Base-by-base conservation (phyloP, 306 rosid species). In the Sindora glabra region DNA sequence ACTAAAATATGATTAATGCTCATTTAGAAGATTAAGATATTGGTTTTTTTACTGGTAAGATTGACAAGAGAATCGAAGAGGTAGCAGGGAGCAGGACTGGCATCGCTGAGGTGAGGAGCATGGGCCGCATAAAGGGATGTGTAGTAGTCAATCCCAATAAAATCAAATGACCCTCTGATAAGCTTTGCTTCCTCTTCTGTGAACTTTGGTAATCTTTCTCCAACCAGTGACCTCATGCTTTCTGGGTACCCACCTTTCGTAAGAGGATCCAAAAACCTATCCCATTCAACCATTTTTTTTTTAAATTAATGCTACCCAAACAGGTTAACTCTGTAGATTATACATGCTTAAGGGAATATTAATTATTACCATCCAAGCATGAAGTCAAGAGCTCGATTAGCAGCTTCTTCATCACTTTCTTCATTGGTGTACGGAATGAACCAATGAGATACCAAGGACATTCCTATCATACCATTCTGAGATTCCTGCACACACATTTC, bases 191-290 rank as follows among this genome's bases (percentile, higher is more conserved):
- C 68, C 25, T 75, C 64, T 59, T 57, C 1, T 0, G 84, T 73
- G 71, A 86, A 86, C 6, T 67, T 76, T 3, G 86, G 95, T 23
- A 89, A 64, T 64, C 81, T 37, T n/a, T 64, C 67, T 62, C 92
- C 86, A 1, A 83, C 74, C 4, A 75, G 62, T 12, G 77, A 50
- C 22, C 38, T 34, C 90, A 90, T 86, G 75, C 52, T 67, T 6
- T 13, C 26, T 21, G 95, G 97, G 74, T 90, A 90, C 3, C 82
- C 74, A 14, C 94, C 95, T 38, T 25, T 73, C 2, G 78, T 73
- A 39, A 90, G 9, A 5, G 95, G 94, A 5, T 71, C 59, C 85
- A 90, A 74, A 19, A 61, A 90, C 90, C 86, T 86, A n/a, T n/a
- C n/a, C n/a, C n/a, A n/a, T n/a, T n/a, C n/a, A n/a, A n/a, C n/a